Conservation (phyloP, 768 basidiomycete species). For the Rhodotorula paludigena region DNA sequence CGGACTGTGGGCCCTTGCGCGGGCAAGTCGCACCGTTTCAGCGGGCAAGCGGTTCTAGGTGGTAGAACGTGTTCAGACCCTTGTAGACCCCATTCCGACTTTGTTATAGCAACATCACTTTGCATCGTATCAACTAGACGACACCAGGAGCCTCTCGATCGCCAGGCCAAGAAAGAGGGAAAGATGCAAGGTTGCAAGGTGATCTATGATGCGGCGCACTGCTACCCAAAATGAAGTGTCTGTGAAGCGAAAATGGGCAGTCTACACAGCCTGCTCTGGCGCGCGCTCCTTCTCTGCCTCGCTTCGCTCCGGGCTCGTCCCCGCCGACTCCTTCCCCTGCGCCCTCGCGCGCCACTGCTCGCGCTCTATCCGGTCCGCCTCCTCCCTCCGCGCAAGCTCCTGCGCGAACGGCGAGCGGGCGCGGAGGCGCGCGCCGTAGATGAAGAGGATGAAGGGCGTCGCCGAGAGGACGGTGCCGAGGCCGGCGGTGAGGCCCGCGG, state of each 20-base stretch:
- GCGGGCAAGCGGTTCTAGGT: neutral
- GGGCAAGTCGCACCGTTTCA: slow-evolving; percentile 14
- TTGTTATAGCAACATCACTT: too few species aligned
- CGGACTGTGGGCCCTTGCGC: slow-evolving; percentile 3
- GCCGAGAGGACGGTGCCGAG: slow-evolving; percentile 21
- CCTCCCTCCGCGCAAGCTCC: slow-evolving; percentile 20
- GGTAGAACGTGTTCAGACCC: neutral
- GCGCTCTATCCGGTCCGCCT: slow-evolving; percentile 1
- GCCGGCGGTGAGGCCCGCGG: slow-evolving; percentile 41
- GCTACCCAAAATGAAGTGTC: neutral
- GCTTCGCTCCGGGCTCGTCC: neutral
- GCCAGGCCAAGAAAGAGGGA: too few species aligned
- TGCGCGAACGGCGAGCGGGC: slow-evolving; percentile 23
- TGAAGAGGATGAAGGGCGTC: slow-evolving; percentile 34
- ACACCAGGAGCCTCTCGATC: too few species aligned
- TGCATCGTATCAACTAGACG: too few species aligned
- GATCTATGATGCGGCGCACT: neutral
- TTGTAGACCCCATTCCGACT: too few species aligned
- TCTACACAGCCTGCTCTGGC: neutral
- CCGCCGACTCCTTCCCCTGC: neutral
- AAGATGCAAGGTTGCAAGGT: too few species aligned
- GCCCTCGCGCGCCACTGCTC: neutral
- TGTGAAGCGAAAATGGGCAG: too few species aligned
- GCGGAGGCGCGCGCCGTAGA: slow-evolving; percentile 17
- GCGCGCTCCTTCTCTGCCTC: neutral